Evolutionary conservation across 148 eudicot species (phyloP).

Genomic region (Camellia granthamiana): DNA sequence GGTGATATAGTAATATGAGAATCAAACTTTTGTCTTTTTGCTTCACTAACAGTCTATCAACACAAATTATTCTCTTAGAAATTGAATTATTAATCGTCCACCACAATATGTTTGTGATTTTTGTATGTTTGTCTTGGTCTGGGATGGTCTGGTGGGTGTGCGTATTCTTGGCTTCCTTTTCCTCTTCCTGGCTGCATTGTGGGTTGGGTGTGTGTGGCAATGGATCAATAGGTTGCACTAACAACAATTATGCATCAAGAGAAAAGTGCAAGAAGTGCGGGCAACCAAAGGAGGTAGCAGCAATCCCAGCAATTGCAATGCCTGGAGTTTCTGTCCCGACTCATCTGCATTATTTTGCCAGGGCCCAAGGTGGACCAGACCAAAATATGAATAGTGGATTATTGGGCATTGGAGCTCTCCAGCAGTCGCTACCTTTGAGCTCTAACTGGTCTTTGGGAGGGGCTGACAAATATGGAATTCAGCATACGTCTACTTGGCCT

Average conservation of each 20-base stretch:
- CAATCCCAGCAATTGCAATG: slow-evolving; percentile 73
- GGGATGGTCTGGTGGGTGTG: slow-evolving; percentile 65
- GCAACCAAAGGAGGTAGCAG: slow-evolving; percentile 74
- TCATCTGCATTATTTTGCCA: slow-evolving; percentile 52
- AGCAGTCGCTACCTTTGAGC: slow-evolving; percentile 44
- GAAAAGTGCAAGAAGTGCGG: slow-evolving; percentile 90
- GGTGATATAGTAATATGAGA: too few relatives aligned
- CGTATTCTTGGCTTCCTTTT: slow-evolving; percentile 56
- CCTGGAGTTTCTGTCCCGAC: slow-evolving; percentile 54
- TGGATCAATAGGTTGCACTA: slow-evolving; percentile 91
- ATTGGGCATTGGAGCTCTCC: slow-evolving; percentile 32
- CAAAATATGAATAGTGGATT: slow-evolving; percentile 43
- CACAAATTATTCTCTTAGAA: too few relatives aligned
- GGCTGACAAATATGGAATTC: slow-evolving; percentile 34
- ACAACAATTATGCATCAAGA: slow-evolving; percentile 96
- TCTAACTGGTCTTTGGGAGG: slow-evolving; percentile 46
- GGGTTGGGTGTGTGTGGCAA: slow-evolving; percentile 76
- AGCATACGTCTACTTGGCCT: slow-evolving; percentile 37
- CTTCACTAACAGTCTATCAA: too few relatives aligned
- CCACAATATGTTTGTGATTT: slow-evolving; percentile 34
- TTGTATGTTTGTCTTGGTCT: slow-evolving; percentile 46
- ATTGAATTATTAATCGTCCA: too few relatives aligned
- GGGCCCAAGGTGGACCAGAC: slow-evolving; percentile 48
- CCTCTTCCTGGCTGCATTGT: slow-evolving; percentile 57
- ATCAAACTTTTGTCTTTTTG: too few relatives aligned